Conservation (phyloP, 1,284 basidiomycete genomes). For the Papiliotrema nemorosa region DNA sequence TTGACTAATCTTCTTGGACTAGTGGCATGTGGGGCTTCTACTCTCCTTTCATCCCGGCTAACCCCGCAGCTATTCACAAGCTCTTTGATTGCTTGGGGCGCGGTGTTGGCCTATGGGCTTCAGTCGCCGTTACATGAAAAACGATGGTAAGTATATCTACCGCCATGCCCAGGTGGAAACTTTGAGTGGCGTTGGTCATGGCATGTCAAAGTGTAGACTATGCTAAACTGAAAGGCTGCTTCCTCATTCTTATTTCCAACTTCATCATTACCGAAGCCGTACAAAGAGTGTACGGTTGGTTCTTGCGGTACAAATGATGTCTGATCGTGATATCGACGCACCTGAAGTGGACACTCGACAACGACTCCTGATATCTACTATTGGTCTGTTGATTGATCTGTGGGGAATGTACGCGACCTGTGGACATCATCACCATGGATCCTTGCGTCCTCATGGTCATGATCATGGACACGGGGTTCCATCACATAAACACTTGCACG, state of each 20-base stretch:
- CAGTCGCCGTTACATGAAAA: slow-evolving; percentile 96
- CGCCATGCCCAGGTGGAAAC: slow-evolving; percentile 99
- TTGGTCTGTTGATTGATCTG: slow-evolving; percentile 89
- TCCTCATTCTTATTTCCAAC: slow-evolving; percentile 91
- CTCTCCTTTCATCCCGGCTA: slow-evolving; percentile 5
- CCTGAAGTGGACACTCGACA: slow-evolving; percentile 98
- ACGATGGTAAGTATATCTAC: slow-evolving; percentile 91
- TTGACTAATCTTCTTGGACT: slow-evolving; percentile 97
- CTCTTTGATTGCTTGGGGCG: slow-evolving; percentile 99
- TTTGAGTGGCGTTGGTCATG: slow-evolving; percentile 95
- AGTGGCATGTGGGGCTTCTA: slow-evolving; percentile 82
- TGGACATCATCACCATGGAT: slow-evolving; percentile 72
- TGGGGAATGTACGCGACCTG: slow-evolving; percentile 99
- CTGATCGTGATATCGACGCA: slow-evolving; percentile 62
- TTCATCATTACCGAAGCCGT: slow-evolving; percentile 99
- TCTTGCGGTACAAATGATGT: too few species aligned
- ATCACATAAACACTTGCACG: slow-evolving; percentile 24
- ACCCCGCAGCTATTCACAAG: slow-evolving; percentile 87
- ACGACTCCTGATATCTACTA: slow-evolving; percentile 78
- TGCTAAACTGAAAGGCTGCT: slow-evolving; percentile 55
- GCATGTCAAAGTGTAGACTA: slow-evolving; percentile 47
- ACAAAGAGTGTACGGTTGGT: slow-evolving; percentile 72
- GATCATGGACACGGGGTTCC: slow-evolving; percentile 23
- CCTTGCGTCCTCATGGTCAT: slow-evolving; percentile 61
- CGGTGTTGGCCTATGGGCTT: slow-evolving; percentile 90